Base-by-base conservation (phyloP, 1,284 basidiomycete species). In the Schizophyllum commune region DNA sequence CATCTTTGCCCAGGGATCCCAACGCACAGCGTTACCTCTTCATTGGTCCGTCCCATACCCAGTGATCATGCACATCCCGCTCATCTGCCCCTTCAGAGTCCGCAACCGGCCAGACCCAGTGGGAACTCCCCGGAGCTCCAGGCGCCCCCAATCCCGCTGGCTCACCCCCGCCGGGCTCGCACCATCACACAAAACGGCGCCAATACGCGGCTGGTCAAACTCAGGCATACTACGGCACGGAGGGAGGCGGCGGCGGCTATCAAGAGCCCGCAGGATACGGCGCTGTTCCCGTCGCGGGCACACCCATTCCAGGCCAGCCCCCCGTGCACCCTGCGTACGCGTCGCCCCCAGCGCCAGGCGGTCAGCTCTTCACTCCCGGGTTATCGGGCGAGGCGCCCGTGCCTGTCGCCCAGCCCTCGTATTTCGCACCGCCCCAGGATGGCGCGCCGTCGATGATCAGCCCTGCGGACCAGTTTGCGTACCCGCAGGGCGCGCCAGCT, bases 191-290 rank as follows among this genome's bases (percentile, higher is more conserved):
- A 33, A 94, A 92, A 76, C 85, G 93, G 67, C 86, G 94, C 58
- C 92, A 95, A 73, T 96, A 96, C 74, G 94, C 94, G 57, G 85
- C 91, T 5, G 92, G 90, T 11, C 91, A 95, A 74, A 92, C 91
- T 2, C 90, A 94, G 70, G 89, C 84, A 2, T 95, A 95, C 73
- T 91, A 91, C 66, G 88, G 89, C 34, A 71, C 77, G 20, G 71
- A 74, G 1, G 79, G 81, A 39, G 68, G 69, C 11, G 71, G 74
- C 1, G 79, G 81, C 39, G 68, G 69, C 11, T 65, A 75, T 57
- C 69, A 72, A 32, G 81, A 83, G 47, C 75, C 80, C 20, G 66
- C 63, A 51, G 61, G 55, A 20, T 67, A 68, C 57, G 79, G 73
- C 64, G 71, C 71, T 51, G 65, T 74, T 55, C 68, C 73, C 15